These are phyloP conservation scores for Earliella scabrosa DNA, from an alignment of 1,284 basidiomycete genomes.

Conservation along the genomic window DNA sequence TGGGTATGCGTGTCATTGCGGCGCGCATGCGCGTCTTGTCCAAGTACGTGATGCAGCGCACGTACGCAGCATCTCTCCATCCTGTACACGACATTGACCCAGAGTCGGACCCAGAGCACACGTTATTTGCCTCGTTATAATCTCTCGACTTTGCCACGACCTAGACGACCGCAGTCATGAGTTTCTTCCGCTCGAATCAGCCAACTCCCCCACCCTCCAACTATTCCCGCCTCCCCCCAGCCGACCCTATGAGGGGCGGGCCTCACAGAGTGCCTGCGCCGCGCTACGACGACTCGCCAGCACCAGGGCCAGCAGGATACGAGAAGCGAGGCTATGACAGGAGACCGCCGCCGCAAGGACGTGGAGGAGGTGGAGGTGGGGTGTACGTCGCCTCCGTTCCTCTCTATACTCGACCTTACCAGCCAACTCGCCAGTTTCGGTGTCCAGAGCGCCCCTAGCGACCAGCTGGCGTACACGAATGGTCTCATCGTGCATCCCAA, in stretches of 20 bases:
- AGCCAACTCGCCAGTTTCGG: conserved; percentile 46
- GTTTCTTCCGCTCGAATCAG: conserved; percentile 13
- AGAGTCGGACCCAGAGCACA: too few relatives aligned
- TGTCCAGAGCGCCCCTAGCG: conserved; percentile 61
- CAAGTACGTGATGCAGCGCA: too few relatives aligned
- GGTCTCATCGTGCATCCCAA: conserved; percentile 78
- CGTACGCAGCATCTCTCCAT: too few relatives aligned
- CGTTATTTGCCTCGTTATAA: too few relatives aligned
- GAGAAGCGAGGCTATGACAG: conserved; percentile 6
- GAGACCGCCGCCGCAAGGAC: not conserved
- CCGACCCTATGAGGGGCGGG: conserved; percentile 14
- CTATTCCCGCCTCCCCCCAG: conserved; percentile 3
- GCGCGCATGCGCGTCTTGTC: too few relatives aligned
- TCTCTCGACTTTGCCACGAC: too few relatives aligned
- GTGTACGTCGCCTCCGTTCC: conserved; percentile 26
- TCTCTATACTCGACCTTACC: not conserved
- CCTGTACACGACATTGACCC: too few relatives aligned
- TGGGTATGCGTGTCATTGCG: too few relatives aligned
- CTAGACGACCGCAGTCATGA: not conserved
- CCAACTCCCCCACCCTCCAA: conserved; percentile 2
- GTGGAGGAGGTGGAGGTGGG: conserved; percentile 71
- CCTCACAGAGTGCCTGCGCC: conserved; percentile 3
- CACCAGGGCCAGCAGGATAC: conserved; percentile 3
- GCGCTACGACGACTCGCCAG: conserved; percentile 1
- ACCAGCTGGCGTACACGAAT: conserved; percentile 80